A percentile compares a stretch with the other conserved stretches of the same genome.
These are phyloP conservation scores for Scheffersomyces parashehatae DNA, from an alignment of 1,139 yeast species.

Conservation along the genomic window DNA sequence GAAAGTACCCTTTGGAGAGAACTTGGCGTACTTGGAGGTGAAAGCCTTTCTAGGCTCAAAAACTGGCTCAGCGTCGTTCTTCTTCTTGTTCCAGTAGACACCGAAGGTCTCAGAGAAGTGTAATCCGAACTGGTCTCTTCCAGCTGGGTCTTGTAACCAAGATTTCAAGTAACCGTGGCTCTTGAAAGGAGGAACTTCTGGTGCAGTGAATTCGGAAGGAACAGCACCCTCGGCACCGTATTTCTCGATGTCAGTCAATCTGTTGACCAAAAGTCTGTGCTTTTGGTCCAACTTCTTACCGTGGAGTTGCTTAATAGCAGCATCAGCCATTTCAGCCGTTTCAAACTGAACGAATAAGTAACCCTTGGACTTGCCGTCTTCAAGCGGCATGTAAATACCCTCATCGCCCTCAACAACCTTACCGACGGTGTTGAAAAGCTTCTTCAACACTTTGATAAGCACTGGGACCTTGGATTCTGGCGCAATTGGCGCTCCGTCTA, in stretches of 20 bases:
- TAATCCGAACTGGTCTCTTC: conserved; percentile 86
- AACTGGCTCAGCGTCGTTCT: conserved; percentile 72
- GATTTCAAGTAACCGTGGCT: conserved; percentile 80
- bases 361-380: conserved; percentile 80
- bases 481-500: conserved; percentile 95
- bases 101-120: conserved; percentile 83
- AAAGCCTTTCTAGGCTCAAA: conserved; percentile 80
- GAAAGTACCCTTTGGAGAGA: conserved; percentile 93
- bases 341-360: conserved; percentile 84
- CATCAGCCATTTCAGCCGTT: conserved; percentile 64
- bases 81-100: conserved; percentile 83
- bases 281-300: conserved; percentile 92
- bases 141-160: conserved; percentile 88
- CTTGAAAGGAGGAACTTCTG: conserved; percentile 67
- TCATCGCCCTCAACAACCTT: conserved; percentile 69
- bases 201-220: conserved; percentile 65
- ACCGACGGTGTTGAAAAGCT: conserved; percentile 69
- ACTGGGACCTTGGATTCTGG: conserved; percentile 87
- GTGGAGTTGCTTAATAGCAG: conserved; percentile 78
- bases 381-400: conserved; percentile 80
- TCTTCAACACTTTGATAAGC: conserved; percentile 80
- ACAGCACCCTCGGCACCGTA: conserved; percentile 71
- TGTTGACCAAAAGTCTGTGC: conserved; percentile 86
- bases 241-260: conserved; percentile 80
- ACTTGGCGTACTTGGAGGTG: conserved; percentile 85